Percentiles rank a stretch among this genome's conserved stretches.
phyloP scores from a whole-genome alignment of 495 filamentous ascomycete genomes.

The Aspergillus ellipticus region DNA sequence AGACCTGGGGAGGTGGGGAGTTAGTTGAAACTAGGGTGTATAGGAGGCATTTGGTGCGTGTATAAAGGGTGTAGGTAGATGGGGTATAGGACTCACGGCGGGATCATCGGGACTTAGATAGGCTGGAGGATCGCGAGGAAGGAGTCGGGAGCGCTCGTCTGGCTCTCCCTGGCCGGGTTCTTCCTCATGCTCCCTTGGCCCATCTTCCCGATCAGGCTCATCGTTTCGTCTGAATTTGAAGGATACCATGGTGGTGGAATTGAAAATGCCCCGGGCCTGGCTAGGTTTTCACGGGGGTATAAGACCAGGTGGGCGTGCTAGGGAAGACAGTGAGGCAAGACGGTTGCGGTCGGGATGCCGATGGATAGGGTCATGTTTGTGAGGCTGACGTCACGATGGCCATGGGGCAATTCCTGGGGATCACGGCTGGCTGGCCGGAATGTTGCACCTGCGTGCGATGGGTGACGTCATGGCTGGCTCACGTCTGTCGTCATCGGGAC shows the following conservation, averaged over 20 bases:
- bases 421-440: not conserved
- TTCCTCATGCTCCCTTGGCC: constrained; percentile 21
- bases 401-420: not conserved
- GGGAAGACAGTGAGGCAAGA: not conserved
- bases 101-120: constrained; percentile 93
- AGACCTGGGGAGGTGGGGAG: constrained; percentile 53
- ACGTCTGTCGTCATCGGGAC: not conserved
- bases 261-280: not conserved
- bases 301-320: not conserved
- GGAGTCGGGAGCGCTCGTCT: constrained; percentile 72
- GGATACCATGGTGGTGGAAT: constrained; percentile 33
- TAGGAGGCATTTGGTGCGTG: not conserved
- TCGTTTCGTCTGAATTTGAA: constrained; percentile 16
- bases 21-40: not conserved
- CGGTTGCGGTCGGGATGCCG: not conserved
- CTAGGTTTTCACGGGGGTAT: too few relatives aligned
- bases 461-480: not conserved
- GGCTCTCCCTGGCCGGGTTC: constrained; percentile 29
- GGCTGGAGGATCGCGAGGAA: constrained; percentile 56
- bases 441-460: not conserved
- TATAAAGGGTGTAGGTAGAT: too few relatives aligned
- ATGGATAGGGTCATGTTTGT: not conserved
- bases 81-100: too few relatives aligned
- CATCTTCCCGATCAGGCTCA: constrained; percentile 18
- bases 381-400: constrained; percentile 2